These are phyloP conservation scores for Myxozyma vanderwaltii DNA, from an alignment of 805 yeast species.

Conservation along the genomic window DNA sequence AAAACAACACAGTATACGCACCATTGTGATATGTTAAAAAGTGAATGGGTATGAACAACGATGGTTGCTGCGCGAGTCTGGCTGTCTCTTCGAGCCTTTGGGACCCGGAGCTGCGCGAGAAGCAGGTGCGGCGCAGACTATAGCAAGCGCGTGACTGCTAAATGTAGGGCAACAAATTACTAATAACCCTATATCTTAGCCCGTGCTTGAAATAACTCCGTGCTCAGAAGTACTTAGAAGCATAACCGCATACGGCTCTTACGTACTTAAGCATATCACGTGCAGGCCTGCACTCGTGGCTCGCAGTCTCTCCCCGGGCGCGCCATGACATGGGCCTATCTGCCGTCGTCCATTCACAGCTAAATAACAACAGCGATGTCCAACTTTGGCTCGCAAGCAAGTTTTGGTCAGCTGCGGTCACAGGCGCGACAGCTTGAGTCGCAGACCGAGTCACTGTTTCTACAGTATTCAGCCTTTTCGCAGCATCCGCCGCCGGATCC, in stretches of 20 bases:
- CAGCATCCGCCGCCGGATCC: conserved; percentile 53
- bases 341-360: not conserved
- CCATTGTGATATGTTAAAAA: conserved; percentile 11
- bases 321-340: not conserved
- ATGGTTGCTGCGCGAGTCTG: conserved; percentile 11
- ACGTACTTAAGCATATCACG: not conserved
- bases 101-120: not conserved
- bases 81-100: not conserved
- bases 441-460: conserved; percentile 58
- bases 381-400: conserved; percentile 29
- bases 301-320: not conserved
- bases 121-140: not conserved
- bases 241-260: not conserved
- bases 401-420: conserved; percentile 68
- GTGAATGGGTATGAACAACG: conserved; percentile 2
- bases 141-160: conserved; percentile 9
- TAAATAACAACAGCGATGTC: conserved; percentile 6
- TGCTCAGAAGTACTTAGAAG: not conserved
- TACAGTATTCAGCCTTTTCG: conserved; percentile 58
- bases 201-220: not conserved
- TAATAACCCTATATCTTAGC: not conserved
- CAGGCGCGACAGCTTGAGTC: conserved; percentile 71
- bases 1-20: not conserved
- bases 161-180: conserved; percentile 6
- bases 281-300: not conserved